These are phyloP conservation scores for Flueggea neowawraea DNA, from an alignment of 441 rosid genomes.

Conservation along the genomic window DNA sequence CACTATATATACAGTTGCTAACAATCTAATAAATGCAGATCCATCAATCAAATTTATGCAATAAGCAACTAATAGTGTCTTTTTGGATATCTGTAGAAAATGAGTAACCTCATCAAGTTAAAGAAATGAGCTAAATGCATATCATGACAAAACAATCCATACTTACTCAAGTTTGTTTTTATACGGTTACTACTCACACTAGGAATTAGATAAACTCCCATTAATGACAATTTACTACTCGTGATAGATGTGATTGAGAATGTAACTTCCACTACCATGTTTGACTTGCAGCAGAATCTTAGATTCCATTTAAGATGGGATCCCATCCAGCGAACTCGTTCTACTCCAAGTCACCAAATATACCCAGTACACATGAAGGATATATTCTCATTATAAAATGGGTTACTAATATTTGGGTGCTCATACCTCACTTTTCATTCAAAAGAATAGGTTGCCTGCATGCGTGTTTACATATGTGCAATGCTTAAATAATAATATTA, in stretches of 20 bases:
- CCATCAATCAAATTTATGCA: neutral
- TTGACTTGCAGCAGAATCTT: neutral
- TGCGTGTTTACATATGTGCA: too few species aligned
- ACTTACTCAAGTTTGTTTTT: too few species aligned
- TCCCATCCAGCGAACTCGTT: neutral
- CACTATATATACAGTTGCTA: too few species aligned
- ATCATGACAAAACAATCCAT: neutral
- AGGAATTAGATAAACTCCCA: too few species aligned
- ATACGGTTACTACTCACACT: neutral
- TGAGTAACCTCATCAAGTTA: constrained; percentile 2
- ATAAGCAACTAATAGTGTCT: neutral
- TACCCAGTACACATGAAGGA: too few species aligned
- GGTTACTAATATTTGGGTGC: too few species aligned
- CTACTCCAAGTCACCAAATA: neutral
- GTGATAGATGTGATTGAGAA: neutral
- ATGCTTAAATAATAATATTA: too few species aligned
- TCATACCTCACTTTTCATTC: too few species aligned
- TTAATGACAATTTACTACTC: too few species aligned
- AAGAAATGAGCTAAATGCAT: neutral
- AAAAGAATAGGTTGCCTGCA: too few species aligned
- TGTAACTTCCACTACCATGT: neutral
- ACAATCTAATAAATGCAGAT: neutral
- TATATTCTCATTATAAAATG: too few species aligned
- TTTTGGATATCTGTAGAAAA: neutral
- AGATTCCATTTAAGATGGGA: neutral